Conservation (phyloP, 225 moss, liverwort and hornwort genomes). For the Pleurozium schreberi region DNA sequence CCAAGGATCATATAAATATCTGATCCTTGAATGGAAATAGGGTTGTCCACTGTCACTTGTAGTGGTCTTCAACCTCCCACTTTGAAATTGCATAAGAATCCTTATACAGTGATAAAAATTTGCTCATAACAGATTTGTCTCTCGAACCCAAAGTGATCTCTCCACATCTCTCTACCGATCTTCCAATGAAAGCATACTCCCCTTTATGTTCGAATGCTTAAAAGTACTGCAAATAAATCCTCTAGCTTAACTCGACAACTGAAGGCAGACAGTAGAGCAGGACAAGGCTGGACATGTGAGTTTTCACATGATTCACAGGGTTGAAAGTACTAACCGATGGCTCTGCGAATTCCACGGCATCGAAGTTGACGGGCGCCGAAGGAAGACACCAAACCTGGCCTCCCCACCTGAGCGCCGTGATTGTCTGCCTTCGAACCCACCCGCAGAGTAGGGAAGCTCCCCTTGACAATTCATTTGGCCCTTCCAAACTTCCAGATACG, state of each 20-base stretch:
- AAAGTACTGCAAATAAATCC: background rate
- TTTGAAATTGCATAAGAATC: background rate
- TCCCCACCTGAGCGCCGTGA: conserved; percentile 30
- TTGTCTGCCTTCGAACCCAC: conserved; percentile 28
- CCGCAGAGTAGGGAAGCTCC: conserved; percentile 14
- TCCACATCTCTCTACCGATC: background rate
- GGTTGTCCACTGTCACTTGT: background rate
- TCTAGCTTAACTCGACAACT: background rate
- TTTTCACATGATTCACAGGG: background rate
- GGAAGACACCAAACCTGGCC: conserved; percentile 37
- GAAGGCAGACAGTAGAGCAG: background rate
- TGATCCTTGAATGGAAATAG: background rate
- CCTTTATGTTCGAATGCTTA: background rate
- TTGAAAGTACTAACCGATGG: background rate
- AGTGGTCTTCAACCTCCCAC: background rate
- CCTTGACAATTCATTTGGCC: background rate
- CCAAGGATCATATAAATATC: background rate
- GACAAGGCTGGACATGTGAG: background rate
- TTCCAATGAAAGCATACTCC: background rate
- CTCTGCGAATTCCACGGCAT: conserved; percentile 10
- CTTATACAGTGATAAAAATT: background rate
- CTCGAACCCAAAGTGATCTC: background rate
- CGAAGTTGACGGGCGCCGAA: conserved; percentile 16
- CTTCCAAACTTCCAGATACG: background rate
- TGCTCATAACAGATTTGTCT: background rate